Conservation (phyloP, 208 protist genomes). For the Trypanosoma conorhini region DNA sequence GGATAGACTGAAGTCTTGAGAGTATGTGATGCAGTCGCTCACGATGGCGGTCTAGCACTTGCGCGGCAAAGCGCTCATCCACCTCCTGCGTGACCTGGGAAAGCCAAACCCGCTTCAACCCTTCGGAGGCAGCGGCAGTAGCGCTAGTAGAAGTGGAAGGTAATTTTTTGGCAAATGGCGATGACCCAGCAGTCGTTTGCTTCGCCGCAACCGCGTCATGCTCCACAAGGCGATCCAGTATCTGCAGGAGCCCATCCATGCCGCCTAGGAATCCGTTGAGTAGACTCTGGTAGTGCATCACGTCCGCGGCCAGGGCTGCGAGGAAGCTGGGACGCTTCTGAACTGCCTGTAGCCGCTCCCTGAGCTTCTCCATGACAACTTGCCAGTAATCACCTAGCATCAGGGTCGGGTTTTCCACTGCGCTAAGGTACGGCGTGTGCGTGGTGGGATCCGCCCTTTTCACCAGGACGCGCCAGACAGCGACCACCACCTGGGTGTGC, state of each 20-base stretch:
- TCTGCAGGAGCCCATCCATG: constrained; percentile 23
- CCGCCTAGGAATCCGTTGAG: constrained; percentile 52
- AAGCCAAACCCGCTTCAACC: constrained; percentile 47
- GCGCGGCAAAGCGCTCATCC: constrained; percentile 49
- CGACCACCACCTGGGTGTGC: constrained; percentile 58
- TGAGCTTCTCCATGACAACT: constrained; percentile 53
- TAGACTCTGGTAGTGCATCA: constrained; percentile 53
- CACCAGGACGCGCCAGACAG: constrained; percentile 71
- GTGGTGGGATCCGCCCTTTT: constrained; percentile 44
- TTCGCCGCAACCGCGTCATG: constrained; percentile 5
- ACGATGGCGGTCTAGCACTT: constrained; percentile 69
- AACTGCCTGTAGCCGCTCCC: constrained; percentile 51
- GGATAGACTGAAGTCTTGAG: constrained; percentile 34
- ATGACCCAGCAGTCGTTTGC: neutral
- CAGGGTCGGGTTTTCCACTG: constrained; percentile 55
- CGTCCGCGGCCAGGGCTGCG: constrained; percentile 38
- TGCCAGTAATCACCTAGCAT: constrained; percentile 75
- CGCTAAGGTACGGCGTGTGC: constrained; percentile 37
- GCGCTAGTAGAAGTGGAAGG: constrained; percentile 1
- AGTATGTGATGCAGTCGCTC: constrained; percentile 52
- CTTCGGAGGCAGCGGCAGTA: constrained; percentile 21
- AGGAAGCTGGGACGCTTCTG: constrained; percentile 56
- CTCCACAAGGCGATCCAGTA: constrained; percentile 18
- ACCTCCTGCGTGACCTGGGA: constrained; percentile 46
- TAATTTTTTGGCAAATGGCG: neutral